Evolutionary conservation across 768 basidiomycete species (phyloP).

Genomic region (Trametes coccinea): DNA sequence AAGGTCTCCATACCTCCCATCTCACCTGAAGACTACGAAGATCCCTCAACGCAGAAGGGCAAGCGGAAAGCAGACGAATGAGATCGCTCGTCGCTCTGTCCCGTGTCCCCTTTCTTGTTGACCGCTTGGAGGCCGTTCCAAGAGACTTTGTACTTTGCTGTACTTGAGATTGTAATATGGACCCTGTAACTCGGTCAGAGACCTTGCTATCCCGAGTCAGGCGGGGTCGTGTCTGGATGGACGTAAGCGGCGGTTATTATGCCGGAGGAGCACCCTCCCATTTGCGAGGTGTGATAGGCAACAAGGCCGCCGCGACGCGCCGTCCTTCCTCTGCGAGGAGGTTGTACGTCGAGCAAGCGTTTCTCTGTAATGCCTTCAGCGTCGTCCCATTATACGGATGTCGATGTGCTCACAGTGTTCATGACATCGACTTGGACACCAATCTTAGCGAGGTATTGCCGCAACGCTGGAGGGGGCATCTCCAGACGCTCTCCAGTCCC

Average conservation of each 20-base stretch:
- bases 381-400: neutral
- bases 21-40: conserved; percentile 57
- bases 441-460: conserved; percentile 64
- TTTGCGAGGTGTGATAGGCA: conserved; percentile 56
- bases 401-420: conserved; percentile 63
- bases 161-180: conserved; percentile 1
- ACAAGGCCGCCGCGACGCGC: conserved; percentile 86
- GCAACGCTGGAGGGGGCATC: conserved; percentile 67
- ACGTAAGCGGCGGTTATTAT: neutral
- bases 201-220: neutral
- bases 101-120: neutral
- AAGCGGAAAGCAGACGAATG: conserved; percentile 55
- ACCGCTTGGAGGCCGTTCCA: neutral
- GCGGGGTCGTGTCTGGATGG: neutral
- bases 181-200: neutral
- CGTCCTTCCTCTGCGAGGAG: conserved; percentile 91
- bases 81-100: neutral
- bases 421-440: conserved; percentile 91
- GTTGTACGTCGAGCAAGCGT: conserved; percentile 96
- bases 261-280: conserved; percentile 15
- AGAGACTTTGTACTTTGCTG: neutral
- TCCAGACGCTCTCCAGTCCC: conserved; percentile 79
- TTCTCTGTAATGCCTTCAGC: conserved; percentile 52
- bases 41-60: conserved; percentile 48
- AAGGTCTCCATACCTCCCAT: conserved; percentile 57